phyloP scores from a whole-genome alignment of 164 flowering plant genomes.

The Piper betle region DNA sequence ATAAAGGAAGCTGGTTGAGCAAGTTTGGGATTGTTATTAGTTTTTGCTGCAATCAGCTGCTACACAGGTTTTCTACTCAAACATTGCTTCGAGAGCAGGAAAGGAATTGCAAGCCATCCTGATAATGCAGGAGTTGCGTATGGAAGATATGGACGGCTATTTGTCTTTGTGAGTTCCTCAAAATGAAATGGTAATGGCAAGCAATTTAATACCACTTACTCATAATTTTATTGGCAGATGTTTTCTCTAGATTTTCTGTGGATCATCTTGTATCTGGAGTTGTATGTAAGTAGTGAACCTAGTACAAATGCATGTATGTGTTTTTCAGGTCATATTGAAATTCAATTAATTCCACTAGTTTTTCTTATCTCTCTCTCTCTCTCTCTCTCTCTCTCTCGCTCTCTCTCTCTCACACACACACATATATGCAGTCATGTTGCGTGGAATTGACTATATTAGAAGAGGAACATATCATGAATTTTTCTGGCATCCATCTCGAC shows the following conservation, averaged over 20 bases:
- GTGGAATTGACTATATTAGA: constrained; percentile 87
- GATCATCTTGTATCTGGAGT: constrained; percentile 62
- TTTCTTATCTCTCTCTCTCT: too few species aligned
- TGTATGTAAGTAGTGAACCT: constrained; percentile 61
- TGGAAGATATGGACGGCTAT: constrained; percentile 69
- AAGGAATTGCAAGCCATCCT: constrained; percentile 52
- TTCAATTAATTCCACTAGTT: constrained; percentile 1
- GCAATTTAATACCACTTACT: too few species aligned
- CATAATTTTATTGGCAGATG: not conserved
- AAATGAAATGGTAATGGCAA: too few species aligned
- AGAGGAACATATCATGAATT: constrained; percentile 73
- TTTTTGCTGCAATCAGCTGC: constrained; percentile 59
- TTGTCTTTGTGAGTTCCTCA: constrained; percentile 45
- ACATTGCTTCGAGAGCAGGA: constrained; percentile 66
- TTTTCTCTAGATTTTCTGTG: constrained; percentile 26
- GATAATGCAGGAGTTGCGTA: constrained; percentile 92
- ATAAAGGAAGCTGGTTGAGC: constrained; percentile 82
- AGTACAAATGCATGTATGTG: constrained; percentile 1
- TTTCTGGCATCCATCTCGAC: constrained; percentile 48
- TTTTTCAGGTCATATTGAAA: not conserved
- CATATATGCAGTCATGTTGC: constrained; percentile 57
- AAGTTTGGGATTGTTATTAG: constrained; percentile 34
- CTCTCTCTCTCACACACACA: too few species aligned
- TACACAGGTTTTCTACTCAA: constrained; percentile 71
- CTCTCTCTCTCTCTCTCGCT: too few species aligned